These are phyloP conservation scores for Neurospora sp. DNA, from an alignment of 495 filamentous ascomycete genomes.

Conservation along the genomic window DNA sequence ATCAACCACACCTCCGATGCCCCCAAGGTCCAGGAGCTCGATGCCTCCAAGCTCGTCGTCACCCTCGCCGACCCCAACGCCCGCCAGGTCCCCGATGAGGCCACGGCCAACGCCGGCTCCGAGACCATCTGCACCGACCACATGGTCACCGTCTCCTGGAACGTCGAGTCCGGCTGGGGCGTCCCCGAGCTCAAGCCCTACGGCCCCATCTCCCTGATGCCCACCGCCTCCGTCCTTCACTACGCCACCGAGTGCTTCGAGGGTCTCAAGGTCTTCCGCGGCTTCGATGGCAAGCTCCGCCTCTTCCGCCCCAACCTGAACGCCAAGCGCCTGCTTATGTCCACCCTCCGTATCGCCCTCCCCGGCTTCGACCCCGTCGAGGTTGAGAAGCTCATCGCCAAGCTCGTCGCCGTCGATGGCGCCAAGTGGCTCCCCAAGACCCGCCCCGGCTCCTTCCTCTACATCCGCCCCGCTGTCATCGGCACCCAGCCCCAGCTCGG, in stretches of 20 bases:
- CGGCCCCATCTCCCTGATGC: conserved; percentile 70
- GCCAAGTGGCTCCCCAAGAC: conserved; percentile 70
- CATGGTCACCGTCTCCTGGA: conserved; percentile 77
- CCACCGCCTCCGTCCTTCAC: conserved; percentile 76
- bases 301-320: conserved; percentile 80
- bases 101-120: conserved; percentile 31
- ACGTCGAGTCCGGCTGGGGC: conserved; percentile 55
- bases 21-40: conserved; percentile 35
- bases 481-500: conserved; percentile 69
- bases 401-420: conserved; percentile 58
- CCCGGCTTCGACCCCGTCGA: conserved; percentile 63
- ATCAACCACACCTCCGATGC: conserved; percentile 18
- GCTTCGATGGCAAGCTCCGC: conserved; percentile 69
- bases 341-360: conserved; percentile 63
- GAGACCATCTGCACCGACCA: conserved; percentile 72
- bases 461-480: conserved; percentile 75
- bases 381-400: conserved; percentile 65
- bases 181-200: conserved; percentile 71
- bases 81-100: conserved; percentile 56
- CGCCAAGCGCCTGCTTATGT: conserved; percentile 60
- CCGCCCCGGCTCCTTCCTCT: conserved; percentile 58
- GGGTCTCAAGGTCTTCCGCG: conserved; percentile 80
- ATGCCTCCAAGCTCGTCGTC: conserved; percentile 64
- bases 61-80: conserved; percentile 52
- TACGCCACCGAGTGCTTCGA: conserved; percentile 93